These are phyloP conservation scores for Parmelia sp. DNA, from an alignment of 495 filamentous ascomycete genomes.

Conservation along the genomic window DNA sequence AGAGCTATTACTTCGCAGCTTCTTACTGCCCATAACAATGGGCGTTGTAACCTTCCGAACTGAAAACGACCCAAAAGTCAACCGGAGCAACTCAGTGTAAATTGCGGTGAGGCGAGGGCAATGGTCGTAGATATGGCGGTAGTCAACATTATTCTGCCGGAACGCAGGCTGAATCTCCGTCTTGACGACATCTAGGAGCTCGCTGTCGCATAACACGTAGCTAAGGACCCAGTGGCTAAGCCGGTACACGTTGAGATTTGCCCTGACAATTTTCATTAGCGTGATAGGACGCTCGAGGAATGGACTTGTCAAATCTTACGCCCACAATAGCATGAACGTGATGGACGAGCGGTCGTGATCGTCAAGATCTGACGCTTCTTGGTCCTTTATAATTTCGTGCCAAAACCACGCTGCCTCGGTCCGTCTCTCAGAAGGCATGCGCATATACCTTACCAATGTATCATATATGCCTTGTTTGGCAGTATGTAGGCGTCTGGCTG, in stretches of 20 bases:
- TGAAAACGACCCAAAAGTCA: conserved; percentile 17
- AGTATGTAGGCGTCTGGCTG: conserved; percentile 3
- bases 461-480: conserved; percentile 3
- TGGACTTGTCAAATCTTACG: not conserved
- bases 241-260: conserved; percentile 24
- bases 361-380: conserved; percentile 4
- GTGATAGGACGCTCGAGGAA: not conserved
- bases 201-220: conserved; percentile 24
- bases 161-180: conserved; percentile 21
- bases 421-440: not conserved
- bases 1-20: not conserved
- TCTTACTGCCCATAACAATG: conserved; percentile 20
- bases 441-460: conserved; percentile 2
- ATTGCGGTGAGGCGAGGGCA: conserved; percentile 7
- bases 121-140: not conserved
- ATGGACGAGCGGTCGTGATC: conserved; percentile 1
- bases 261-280: not conserved
- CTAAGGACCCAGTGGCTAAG: conserved; percentile 30
- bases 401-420: conserved; percentile 3
- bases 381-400: not conserved
- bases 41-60: conserved; percentile 13
- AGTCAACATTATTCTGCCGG: not conserved
- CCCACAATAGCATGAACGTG: conserved; percentile 4
- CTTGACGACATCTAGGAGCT: conserved; percentile 16
- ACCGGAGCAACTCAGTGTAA: conserved; percentile 21